Percentiles rank a stretch among this genome's conserved stretches.
These are phyloP conservation scores for Zygotorulaspora florentina DNA, from an alignment of 805 yeast species.

Conservation along the genomic window DNA sequence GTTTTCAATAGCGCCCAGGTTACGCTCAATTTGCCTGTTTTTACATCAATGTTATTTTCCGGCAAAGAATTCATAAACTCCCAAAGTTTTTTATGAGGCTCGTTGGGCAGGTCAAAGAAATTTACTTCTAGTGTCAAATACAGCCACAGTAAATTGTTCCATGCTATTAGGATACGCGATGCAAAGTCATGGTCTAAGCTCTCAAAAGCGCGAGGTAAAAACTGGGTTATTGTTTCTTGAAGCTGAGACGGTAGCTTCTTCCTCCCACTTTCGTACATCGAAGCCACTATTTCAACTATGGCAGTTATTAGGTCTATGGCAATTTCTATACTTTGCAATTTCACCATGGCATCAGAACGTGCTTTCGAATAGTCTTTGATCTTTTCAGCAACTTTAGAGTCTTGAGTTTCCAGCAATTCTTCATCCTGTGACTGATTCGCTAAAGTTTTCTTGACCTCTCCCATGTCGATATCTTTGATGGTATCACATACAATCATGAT, in stretches of 20 bases:
- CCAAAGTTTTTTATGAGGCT: conserved; percentile 19
- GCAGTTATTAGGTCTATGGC: conserved; percentile 75
- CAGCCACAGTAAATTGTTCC: conserved; percentile 68
- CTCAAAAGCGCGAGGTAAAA: conserved; percentile 37
- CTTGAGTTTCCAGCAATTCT: conserved; percentile 15
- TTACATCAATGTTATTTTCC: conserved; percentile 29
- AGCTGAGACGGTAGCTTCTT: conserved; percentile 16
- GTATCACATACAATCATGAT: conserved; percentile 24
- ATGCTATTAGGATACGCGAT: conserved; percentile 55
- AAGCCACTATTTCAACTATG: conserved; percentile 54
- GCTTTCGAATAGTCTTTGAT: conserved; percentile 39
- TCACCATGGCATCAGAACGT: conserved; percentile 44
- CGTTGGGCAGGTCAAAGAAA: conserved; percentile 21
- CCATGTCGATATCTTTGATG: conserved; percentile 34
- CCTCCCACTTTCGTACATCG: conserved; percentile 20
- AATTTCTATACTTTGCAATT: conserved; percentile 62
- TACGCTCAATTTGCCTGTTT: conserved; percentile 39
- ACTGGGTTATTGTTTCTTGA: conserved; percentile 14
- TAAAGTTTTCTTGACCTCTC: conserved; percentile 29
- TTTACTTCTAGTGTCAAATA: conserved; percentile 26
- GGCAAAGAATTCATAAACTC: conserved; percentile 12
- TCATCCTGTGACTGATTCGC: conserved; percentile 15
- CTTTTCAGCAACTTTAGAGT: conserved; percentile 24
- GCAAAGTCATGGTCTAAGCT: conserved; percentile 47
- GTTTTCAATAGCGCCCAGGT: conserved; percentile 42